Evolutionary conservation across 2,329 filamentous ascomycete species (phyloP), one percentile per base, ranked within the genome.

Genomic region (Aspergillus uvarum): DNA sequence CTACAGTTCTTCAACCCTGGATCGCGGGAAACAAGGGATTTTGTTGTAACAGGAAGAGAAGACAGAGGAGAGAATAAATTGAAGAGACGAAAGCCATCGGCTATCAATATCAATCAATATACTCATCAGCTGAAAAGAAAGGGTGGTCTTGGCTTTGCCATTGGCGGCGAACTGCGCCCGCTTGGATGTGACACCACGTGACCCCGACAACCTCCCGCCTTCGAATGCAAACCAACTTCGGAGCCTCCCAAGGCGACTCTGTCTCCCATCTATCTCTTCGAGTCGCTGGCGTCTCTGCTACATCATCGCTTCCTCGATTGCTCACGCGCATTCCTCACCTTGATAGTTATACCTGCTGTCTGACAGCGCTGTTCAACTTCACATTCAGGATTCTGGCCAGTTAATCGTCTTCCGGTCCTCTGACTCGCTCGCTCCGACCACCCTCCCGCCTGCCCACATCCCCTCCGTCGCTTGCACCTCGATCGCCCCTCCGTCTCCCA

Each of bases 181-280:
- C 61, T 62, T 44, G 47, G 60, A 63, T 59, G 59, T 53, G 35
- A 63, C 50, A 44, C 68, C 73, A 75, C 71, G 70, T 76, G 73
- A 74, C 44, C 26, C 19, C 56, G 59, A 54, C 63, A 61, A 74
- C 72, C 62, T 74, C 70, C 72, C 72, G 74, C 73, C 72, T 72
- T 76, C 67, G 72, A 44, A 74, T 72, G 73, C 74, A 76, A 76
- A 75, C 72, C 72, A 69, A 44, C 69, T 70, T 71, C 65, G 61
- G 63, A 65, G 65, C 66, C 63, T 65, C 26, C 26, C 66, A 64
- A 57, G 60, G 52, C 56, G 65, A 64, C 63, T 65, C 62, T 60
- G 67, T 59, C 67, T 56, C 62, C 67, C 72, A 68, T 71, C 70
- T 70, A 68, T 71, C 70, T 70, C 63, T 65, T 65, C 64, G 56